Evolutionary conservation across 192 early-diverging fungal genomes (phyloP), one percentile per base, ranked within the genome.

Genomic region (Coemansia sp.): DNA sequence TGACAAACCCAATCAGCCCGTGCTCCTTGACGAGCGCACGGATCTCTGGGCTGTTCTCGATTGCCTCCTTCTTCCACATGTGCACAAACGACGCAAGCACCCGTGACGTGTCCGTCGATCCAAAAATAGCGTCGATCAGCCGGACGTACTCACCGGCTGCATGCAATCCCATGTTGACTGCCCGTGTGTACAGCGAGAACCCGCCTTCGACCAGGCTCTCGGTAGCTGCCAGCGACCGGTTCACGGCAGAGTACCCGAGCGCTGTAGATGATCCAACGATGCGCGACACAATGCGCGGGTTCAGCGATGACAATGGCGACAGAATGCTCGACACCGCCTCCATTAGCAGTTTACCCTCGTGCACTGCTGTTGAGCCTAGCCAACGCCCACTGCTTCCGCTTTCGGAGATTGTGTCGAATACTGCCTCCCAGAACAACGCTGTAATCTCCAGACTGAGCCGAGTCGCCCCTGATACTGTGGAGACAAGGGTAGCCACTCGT

Each of bases 61-160:
- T 68, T 4, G 90, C 71, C 74, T 95, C 93, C 17, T 87, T 82
- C 47, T 87, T 86, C 25, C 93, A 86, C 55, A 96, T 76, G 38
- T 88, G 75, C 29, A 96, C 88, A 49, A 96, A 85, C 19, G 91
- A 87, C 1, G 90, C 88, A 25, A 95, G 73, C 11, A 93, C 93
- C 23, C 90, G 84, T 14, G 94, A 95, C 0, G 96, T 94, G 68
- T 98, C 95, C 5, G 93, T 97, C 2, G 90, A 88, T 21, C 97
- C 97, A 84, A 98, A 97, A 8, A 98, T 67, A 4, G 92, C 94
- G 79, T 97, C 97, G 39, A 98, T 84, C n/a, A 94, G 76, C 1
- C 89, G 87, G 12, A 96, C 94, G 24, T 87, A 89, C 75, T 96
- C 93, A 56, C 95, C 92, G 2, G 92, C 92, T 19, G 90, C 86